Percentiles rank a stretch among this genome's conserved stretches.
phyloP scores from a whole-genome alignment of 306 rosid genomes.

The Quercus aquifolioides region DNA sequence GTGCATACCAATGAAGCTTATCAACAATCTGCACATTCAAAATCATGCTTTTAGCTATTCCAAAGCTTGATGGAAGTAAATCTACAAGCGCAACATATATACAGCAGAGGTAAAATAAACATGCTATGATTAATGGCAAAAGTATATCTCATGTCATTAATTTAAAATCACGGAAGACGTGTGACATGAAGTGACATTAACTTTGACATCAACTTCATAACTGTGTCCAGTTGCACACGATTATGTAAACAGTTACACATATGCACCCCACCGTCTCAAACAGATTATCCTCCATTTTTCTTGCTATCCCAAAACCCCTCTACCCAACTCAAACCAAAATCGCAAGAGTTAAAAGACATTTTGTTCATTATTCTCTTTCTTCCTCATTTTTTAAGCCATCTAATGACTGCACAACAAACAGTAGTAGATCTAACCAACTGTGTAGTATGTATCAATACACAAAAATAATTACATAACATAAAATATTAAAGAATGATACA shows the following conservation, averaged over 20 bases:
- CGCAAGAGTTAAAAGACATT: not conserved
- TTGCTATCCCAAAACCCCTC: not conserved
- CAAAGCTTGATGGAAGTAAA: constrained; percentile 18
- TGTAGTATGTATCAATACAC: too few species aligned
- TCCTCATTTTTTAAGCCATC: not conserved
- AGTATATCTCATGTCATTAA: not conserved
- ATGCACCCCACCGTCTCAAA: not conserved
- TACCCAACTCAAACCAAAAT: not conserved
- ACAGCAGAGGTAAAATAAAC: not conserved
- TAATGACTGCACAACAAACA: not conserved
- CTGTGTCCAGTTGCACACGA: not conserved
- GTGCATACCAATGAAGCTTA: constrained; percentile 70
- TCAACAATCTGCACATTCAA: constrained; percentile 69
- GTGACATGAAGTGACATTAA: not conserved
- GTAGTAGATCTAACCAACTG: not conserved
- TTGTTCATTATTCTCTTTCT: not conserved
- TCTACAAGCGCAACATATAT: not conserved
- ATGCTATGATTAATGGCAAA: not conserved
- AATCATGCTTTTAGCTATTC: constrained; percentile 23
- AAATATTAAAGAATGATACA: constrained; percentile 7
- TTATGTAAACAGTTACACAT: not conserved
- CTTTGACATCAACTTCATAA: not conserved
- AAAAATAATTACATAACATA: not conserved
- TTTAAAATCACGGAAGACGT: constrained; percentile 7
- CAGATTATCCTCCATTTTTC: not conserved